Evolutionary conservation across 2,329 filamentous ascomycete species (phyloP).

Genomic region (Bimuria novae-zelandiae): DNA sequence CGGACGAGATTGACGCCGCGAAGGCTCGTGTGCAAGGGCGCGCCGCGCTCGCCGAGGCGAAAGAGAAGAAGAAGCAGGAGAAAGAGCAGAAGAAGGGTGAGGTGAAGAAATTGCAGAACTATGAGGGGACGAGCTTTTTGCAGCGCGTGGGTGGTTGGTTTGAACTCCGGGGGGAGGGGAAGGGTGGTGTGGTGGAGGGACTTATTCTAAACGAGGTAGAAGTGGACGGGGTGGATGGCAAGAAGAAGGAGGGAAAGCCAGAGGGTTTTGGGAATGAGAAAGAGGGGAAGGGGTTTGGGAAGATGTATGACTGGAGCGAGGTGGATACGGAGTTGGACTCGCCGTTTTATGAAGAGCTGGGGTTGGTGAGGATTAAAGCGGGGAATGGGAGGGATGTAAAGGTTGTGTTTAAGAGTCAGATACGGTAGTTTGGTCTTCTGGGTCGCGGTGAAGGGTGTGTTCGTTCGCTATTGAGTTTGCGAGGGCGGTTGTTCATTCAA

Average conservation of each 20-base stretch:
- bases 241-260: background rate
- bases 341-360: constrained; percentile 5
- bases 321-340: constrained; percentile 6
- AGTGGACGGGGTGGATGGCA: background rate
- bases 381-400: background rate
- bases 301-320: background rate
- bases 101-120: background rate
- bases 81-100: background rate
- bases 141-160: background rate
- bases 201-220: background rate
- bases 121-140: background rate
- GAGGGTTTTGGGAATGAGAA: background rate
- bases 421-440: background rate
- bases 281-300: background rate
- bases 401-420: background rate
- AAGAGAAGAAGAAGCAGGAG: background rate
- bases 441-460: background rate
- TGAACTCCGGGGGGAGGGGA: background rate
- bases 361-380: constrained; percentile 1
- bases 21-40: background rate
- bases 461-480: no score
- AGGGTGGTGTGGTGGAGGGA: background rate
- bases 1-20: constrained; percentile 10
- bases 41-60: background rate
- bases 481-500: background rate